Base-by-base conservation (phyloP, 768 basidiomycete genomes). In the Naganishia onofrii region DNA sequence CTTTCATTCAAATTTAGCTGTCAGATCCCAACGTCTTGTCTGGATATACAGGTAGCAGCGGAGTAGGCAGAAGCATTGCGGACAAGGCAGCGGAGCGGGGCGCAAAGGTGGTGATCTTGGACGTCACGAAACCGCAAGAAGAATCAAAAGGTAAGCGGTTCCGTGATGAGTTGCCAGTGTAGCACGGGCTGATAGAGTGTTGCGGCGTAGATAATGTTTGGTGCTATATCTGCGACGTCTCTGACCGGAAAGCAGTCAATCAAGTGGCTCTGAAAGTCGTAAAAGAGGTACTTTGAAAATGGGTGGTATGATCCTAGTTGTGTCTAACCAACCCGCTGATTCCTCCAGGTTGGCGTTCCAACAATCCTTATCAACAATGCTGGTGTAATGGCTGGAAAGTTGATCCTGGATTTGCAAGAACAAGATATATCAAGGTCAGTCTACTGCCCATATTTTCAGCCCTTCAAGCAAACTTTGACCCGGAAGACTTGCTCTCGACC, bases 281-380 rank as follows among this genome's bases (percentile, higher is more conserved):
- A 5, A 85, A 90, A 76, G 93, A 97, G 84, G 92, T 92, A 70
- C 70, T 29, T n/a, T 26, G 7, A 21, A 48, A n/a, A n/a, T 4
- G 2, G 10, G 26, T 9, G 56, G 15, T 34, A 17, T 21, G 17
- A 3, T 29, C n/a, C 9, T 17, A 26, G 19, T 0, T 19, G 8
- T 7, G 5, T 28, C 66, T 60, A 52, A n/a, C 32, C 54, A 66
- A 52, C 44, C 44, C 44, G 2, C 23, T n/a, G 28, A 17, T 42
- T 46, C 51, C n/a, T 38, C 31, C 74, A 95, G 92, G 84, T 96
- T 60, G 94, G 92, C 3, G 85, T 90, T 69, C 91, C 91, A 0
- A 96, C 96, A 0, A 85, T 97, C 52, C 82, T 99, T 26, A 84
- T 99, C 74, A 99, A 99, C 82, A 98, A 96, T 77, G 96, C 96